These are phyloP conservation scores for Gnomoniopsis smithogilvyi DNA, from an alignment of 2,329 filamentous ascomycete species.

Conservation along the genomic window DNA sequence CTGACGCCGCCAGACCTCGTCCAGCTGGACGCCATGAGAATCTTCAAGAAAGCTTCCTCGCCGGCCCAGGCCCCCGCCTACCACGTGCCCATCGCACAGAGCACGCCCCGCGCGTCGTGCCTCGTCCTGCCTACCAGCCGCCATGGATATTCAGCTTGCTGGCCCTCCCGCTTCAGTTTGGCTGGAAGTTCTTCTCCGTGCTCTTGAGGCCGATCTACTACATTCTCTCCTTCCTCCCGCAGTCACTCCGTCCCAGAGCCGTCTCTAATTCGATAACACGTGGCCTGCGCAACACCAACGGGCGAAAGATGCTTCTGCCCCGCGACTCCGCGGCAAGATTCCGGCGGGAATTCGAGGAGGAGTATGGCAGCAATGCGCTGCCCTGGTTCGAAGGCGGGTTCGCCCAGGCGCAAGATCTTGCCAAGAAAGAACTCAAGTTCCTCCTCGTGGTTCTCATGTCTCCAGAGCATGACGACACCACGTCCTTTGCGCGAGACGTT, in stretches of 20 bases:
- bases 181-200: conserved; percentile 69
- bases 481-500: conserved; percentile 76
- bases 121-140: conserved; percentile 67
- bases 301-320: conserved; percentile 74
- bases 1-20: conserved; percentile 59
- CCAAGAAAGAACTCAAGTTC: conserved; percentile 89
- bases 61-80: conserved; percentile 28
- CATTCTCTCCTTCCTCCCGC: conserved; percentile 77
- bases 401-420: conserved; percentile 83
- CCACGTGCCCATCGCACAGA: conserved; percentile 43
- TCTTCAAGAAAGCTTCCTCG: conserved; percentile 58
- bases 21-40: conserved; percentile 69
- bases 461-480: conserved; percentile 91
- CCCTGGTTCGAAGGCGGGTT: conserved; percentile 87
- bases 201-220: conserved; percentile 72
- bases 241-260: conserved; percentile 53
- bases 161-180: conserved; percentile 71
- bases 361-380: conserved; percentile 71
- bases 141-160: conserved; percentile 75
- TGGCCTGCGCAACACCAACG: conserved; percentile 59
- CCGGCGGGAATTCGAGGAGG: conserved; percentile 90
- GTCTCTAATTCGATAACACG: conserved; percentile 51
- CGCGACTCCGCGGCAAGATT: conserved; percentile 87
- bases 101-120: conserved; percentile 81
- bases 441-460: conserved; percentile 85